Conservation (phyloP, 768 basidiomycete genomes). For the Pulveroboletus ravenelii region DNA sequence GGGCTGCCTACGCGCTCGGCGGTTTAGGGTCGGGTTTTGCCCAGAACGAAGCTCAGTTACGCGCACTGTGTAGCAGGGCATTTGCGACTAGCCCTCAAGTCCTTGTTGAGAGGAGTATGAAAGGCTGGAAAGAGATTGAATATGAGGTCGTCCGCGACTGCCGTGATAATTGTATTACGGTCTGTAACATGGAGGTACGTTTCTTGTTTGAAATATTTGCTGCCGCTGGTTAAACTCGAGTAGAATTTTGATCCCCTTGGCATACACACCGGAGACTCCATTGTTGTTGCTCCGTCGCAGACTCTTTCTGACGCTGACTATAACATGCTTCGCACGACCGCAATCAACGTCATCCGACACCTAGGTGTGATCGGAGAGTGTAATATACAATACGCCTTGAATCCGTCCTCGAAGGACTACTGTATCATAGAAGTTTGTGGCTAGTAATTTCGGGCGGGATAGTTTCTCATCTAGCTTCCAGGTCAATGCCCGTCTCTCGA, state of each 20-base stretch:
- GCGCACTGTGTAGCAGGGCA: conserved; percentile 85
- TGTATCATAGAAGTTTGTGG: conserved; percentile 88
- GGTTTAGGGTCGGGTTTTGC: conserved; percentile 96
- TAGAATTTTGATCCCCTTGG: conserved; percentile 99
- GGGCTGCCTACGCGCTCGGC: conserved; percentile 94
- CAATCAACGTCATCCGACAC: conserved; percentile 98
- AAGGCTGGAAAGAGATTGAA: conserved; percentile 99
- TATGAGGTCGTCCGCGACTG: conserved; percentile 99
- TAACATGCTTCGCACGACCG: conserved; percentile 98
- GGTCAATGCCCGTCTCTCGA: conserved; percentile 96
- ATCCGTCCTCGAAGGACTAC: conserved; percentile 91
- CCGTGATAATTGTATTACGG: conserved; percentile 97
- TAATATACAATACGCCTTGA: conserved; percentile 98
- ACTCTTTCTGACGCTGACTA: conserved; percentile 99
- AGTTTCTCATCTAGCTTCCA: conserved; percentile 18
- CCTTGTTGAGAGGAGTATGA: conserved; percentile 99
- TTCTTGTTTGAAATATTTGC: not conserved
- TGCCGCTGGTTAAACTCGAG: not conserved
- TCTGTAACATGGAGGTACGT: conserved; percentile 99
- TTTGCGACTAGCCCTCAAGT: conserved; percentile 98
- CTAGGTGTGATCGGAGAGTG: conserved; percentile 97
- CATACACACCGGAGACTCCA: conserved; percentile 98
- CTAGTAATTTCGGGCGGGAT: not conserved
- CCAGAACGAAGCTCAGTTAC: conserved; percentile 86
- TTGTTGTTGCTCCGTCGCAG: conserved; percentile 96